phyloP scores from a whole-genome alignment of 2,329 filamentous ascomycete species.

The Tolypocladium inflatum region DNA sequence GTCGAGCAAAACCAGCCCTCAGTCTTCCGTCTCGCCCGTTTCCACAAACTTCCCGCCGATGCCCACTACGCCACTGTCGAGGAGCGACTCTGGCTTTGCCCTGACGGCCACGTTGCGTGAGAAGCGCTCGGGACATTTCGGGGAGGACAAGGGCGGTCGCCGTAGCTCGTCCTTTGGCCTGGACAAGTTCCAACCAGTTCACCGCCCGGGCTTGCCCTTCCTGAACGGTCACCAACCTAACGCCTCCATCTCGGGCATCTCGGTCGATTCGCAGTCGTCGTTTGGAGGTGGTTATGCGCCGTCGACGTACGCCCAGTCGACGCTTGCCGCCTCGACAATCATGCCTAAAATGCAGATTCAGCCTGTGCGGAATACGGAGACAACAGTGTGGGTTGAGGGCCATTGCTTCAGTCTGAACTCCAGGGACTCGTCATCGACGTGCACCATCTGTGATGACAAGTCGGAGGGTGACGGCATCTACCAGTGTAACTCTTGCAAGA shows the following conservation, averaged over 20 bases:
- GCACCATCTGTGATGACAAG: conserved; percentile 68
- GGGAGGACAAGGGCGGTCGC: conserved; percentile 66
- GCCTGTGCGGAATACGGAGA: conserved; percentile 69
- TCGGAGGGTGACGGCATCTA: conserved; percentile 65
- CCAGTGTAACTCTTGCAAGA: conserved; percentile 57
- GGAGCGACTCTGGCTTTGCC: conserved; percentile 86
- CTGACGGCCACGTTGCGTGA: conserved; percentile 79
- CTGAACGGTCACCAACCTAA: conserved; percentile 54
- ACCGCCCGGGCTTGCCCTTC: conserved; percentile 67
- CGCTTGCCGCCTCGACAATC: conserved; percentile 72
- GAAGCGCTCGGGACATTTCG: conserved; percentile 87
- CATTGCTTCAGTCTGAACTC: conserved; percentile 64
- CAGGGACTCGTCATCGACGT: conserved; percentile 50
- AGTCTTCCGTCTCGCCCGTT: conserved; percentile 62
- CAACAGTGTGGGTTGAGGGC: conserved; percentile 74
- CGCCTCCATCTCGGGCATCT: conserved; percentile 49
- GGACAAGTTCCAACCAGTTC: conserved; percentile 57
- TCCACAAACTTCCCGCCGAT: conserved; percentile 69
- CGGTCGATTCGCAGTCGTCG: conserved; percentile 58
- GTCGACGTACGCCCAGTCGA: conserved; percentile 79
- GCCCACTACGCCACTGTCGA: conserved; percentile 70
- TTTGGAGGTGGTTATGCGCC: conserved; percentile 65
- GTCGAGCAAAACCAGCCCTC: conserved; percentile 52
- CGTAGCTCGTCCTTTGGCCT: conserved; percentile 89
- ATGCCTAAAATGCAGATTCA: conserved; percentile 80